phyloP scores from a whole-genome alignment of 768 basidiomycete genomes.

The Terana coerulea region DNA sequence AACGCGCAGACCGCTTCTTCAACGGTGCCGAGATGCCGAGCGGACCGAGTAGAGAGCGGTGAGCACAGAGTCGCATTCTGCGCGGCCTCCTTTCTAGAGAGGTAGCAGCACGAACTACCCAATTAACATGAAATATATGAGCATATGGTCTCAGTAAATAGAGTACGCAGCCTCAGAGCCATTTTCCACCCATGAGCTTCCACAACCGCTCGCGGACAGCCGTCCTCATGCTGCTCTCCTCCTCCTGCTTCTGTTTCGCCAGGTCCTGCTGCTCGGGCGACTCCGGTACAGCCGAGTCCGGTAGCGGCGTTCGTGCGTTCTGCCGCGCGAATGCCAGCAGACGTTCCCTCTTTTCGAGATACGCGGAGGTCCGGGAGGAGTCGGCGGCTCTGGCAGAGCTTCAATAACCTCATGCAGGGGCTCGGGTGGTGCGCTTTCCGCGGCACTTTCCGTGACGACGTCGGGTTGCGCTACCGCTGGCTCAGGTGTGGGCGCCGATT shows the following conservation, averaged over 20 bases:
- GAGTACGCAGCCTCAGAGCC: no score
- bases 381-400: neutral
- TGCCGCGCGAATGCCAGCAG: slow-evolving; percentile 22
- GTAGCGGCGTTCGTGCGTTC: slow-evolving; percentile 19
- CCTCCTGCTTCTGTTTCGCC: slow-evolving; percentile 7
- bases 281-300: slow-evolving; percentile 1
- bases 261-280: slow-evolving; percentile 8
- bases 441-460: neutral
- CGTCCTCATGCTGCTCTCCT: slow-evolving; percentile 9
- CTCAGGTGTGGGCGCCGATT: neutral
- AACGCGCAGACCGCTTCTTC: no score
- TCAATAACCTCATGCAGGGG: no score
- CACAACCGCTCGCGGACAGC: slow-evolving; percentile 17
- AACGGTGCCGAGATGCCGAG: no score
- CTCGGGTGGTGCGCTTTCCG: neutral
- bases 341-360: slow-evolving; percentile 12
- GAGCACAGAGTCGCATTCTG: no score
- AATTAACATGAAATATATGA: no score
- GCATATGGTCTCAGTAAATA: no score
- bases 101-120: no score
- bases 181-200: slow-evolving; percentile 22
- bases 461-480: neutral
- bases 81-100: no score
- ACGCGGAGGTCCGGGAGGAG: neutral
- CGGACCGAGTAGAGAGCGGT: no score